Evolutionary conservation across 805 yeast species (phyloP).

Genomic region (Candida nonsorbophila): DNA sequence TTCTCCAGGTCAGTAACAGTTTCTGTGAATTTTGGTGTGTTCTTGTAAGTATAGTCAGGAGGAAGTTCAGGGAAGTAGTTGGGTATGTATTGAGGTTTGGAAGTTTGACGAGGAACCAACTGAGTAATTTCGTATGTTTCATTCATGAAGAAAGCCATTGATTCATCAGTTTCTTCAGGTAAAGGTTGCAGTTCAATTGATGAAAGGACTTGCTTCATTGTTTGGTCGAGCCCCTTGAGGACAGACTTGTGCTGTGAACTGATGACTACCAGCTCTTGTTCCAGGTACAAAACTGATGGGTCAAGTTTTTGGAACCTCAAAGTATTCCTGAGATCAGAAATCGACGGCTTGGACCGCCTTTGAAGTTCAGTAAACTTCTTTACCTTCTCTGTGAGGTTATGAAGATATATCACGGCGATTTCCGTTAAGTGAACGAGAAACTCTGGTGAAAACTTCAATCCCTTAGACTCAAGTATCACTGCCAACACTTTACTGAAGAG

Average conservation of each 20-base stretch:
- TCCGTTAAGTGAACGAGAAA: slow-evolving; percentile 24
- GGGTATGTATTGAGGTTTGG: slow-evolving; percentile 50
- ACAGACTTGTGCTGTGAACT: too few species aligned
- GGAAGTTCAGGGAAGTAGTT: slow-evolving; percentile 84
- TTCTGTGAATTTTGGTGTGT: slow-evolving; percentile 64
- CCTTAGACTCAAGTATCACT: slow-evolving; percentile 9
- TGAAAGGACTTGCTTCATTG: too few species aligned
- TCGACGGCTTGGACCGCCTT: slow-evolving; percentile 51
- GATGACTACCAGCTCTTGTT: too few species aligned
- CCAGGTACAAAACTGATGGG: slow-evolving; percentile 34
- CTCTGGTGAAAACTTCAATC: slow-evolving; percentile 18
- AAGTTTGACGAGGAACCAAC: slow-evolving; percentile 47
- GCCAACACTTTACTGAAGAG: slow-evolving; percentile 5
- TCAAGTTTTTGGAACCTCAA: slow-evolving; percentile 38
- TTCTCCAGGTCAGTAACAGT: slow-evolving; percentile 64
- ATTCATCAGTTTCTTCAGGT: too few species aligned
- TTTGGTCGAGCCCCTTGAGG: too few species aligned
- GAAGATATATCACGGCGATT: slow-evolving; percentile 23
- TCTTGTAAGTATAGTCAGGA: slow-evolving; percentile 86
- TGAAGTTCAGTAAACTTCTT: slow-evolving; percentile 54
- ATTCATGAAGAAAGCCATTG: slow-evolving; percentile 49
- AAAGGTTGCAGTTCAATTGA: too few species aligned
- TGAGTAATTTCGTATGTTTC: slow-evolving; percentile 47
- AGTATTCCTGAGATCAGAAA: slow-evolving; percentile 45
- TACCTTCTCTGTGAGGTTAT: slow-evolving; percentile 34